phyloP scores from a whole-genome alignment of 352 stramenopile species.

The Phytophthora cactorum region DNA sequence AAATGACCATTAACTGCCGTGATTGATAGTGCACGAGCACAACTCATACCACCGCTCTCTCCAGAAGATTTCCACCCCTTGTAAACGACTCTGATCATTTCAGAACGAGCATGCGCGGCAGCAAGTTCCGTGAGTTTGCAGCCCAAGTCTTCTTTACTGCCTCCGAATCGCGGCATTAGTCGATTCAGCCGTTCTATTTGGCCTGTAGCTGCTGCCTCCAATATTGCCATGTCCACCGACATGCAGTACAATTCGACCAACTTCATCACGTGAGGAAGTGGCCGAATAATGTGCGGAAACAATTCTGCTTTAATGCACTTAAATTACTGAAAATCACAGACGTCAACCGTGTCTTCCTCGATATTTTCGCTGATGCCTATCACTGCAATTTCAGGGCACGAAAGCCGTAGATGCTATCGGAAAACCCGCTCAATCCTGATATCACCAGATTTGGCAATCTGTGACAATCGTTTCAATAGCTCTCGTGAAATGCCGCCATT shows the following conservation, averaged over 20 bases:
- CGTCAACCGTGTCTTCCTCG: too few relatives aligned
- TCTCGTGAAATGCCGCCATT: not conserved
- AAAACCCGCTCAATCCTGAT: not conserved
- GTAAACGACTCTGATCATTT: not conserved
- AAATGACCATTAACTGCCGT: not conserved
- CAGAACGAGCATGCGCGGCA: not conserved
- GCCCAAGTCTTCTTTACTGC: not conserved
- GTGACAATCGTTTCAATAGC: not conserved
- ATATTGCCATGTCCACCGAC: not conserved
- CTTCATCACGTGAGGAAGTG: not conserved
- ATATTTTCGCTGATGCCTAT: too few relatives aligned
- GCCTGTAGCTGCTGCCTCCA: not conserved
- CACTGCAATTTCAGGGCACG: too few relatives aligned
- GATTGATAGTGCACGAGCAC: not conserved
- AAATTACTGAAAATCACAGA: too few relatives aligned
- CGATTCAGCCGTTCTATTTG: not conserved
- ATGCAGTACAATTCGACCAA: not conserved
- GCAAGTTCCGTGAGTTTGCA: not conserved
- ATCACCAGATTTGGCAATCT: not conserved
- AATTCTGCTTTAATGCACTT: too few relatives aligned
- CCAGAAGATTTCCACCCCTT: not conserved
- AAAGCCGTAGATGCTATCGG: too few relatives aligned
- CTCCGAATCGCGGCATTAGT: not conserved
- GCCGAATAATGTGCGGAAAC: not conserved
- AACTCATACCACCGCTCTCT: not conserved